Base-by-base conservation (phyloP, 331 rosid genomes). In the Pyrus hybrid region DNA sequence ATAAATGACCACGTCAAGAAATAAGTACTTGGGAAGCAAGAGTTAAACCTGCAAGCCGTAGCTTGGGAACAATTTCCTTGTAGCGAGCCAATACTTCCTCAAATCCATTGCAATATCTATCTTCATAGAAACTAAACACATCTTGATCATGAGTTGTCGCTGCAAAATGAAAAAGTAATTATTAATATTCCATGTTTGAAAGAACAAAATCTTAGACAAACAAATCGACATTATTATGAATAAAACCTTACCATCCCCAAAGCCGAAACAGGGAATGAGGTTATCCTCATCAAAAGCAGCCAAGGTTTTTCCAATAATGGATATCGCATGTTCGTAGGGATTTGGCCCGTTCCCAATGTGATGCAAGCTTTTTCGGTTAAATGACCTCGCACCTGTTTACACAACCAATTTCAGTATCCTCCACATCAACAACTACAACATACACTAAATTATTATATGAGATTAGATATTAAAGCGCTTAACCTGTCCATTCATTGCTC, bases 401-500 rank as follows among this genome's bases (percentile, higher is more conserved):
- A 62, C 78, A 78, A 71, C 68, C 58, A 73, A 62, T 73, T 73
- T 88, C 73, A 85, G 83, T 57, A 79, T 8, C 25, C 57, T 77
- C 68, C 83, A 76, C 57, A 35, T 49, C 60, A 80, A 69, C 49
- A 37, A 25, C 25, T 33, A 18, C 41, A 56, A 53, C 18, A 21
- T 23, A 66, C 30, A 21, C 53, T 23, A 72, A 35, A 22, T 21
- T 58, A 58, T 0, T 58, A 4, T 21, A 53, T 25, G 62, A 2
- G n/a, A 51, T 51, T 5, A 17, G 13, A 37, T 37, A 51, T 51
- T 51, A 51, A 35, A 63, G 47, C 28, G 35, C 75, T 72, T 79
- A 54, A 91, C 97, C 97, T 76, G 96, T 92, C 97, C 97, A 92
- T 69, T 92, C 97, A 58, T 92, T 90, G 86, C 97, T 90, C 86